Evolutionary conservation across 2,329 filamentous ascomycete genomes (phyloP).

Genomic region (Penicillium sp.): DNA sequence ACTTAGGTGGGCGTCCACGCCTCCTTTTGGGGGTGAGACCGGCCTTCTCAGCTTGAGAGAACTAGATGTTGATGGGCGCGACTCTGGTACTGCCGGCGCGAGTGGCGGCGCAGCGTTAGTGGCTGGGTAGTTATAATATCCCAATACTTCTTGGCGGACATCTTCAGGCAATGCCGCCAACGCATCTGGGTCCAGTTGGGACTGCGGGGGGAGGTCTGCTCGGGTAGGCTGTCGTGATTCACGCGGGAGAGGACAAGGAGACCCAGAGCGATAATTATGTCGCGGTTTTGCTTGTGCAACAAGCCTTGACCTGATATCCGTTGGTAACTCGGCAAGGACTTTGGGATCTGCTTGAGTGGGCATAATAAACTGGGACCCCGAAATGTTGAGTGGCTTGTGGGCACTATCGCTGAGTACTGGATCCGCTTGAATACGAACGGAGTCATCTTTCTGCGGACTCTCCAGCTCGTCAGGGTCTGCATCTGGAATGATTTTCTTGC

Average conservation of each 20-base stretch:
- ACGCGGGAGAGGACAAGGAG: constrained; percentile 37
- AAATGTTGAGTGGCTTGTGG: constrained; percentile 70
- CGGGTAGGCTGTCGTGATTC: constrained; percentile 26
- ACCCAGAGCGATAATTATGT: constrained; percentile 27
- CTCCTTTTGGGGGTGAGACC: constrained; percentile 69
- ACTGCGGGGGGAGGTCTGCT: constrained; percentile 57
- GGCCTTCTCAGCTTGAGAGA: constrained; percentile 44
- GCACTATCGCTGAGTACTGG: constrained; percentile 37
- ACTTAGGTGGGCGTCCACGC: constrained; percentile 53
- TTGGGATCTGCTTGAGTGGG: constrained; percentile 75
- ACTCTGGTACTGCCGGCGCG: constrained; percentile 46
- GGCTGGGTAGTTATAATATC: constrained; percentile 58
- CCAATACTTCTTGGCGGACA: constrained; percentile 78
- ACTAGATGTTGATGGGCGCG: constrained; percentile 42
- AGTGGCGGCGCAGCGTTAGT: constrained; percentile 27
- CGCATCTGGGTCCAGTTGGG: constrained; percentile 81
- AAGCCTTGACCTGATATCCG: constrained; percentile 76
- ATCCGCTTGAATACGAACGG: constrained; percentile 31
- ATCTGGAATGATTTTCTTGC: constrained; percentile 23
- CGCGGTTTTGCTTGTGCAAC: constrained; percentile 55
- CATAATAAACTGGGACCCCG: constrained; percentile 88
- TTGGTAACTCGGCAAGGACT: constrained; percentile 80
- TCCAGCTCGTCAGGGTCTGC: constrained; percentile 52
- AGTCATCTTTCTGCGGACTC: constrained; percentile 42
- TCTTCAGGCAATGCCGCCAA: constrained; percentile 81